These are phyloP conservation scores for Neobulgaria alba DNA, from an alignment of 2,329 filamentous ascomycete genomes.

Conservation along the genomic window DNA sequence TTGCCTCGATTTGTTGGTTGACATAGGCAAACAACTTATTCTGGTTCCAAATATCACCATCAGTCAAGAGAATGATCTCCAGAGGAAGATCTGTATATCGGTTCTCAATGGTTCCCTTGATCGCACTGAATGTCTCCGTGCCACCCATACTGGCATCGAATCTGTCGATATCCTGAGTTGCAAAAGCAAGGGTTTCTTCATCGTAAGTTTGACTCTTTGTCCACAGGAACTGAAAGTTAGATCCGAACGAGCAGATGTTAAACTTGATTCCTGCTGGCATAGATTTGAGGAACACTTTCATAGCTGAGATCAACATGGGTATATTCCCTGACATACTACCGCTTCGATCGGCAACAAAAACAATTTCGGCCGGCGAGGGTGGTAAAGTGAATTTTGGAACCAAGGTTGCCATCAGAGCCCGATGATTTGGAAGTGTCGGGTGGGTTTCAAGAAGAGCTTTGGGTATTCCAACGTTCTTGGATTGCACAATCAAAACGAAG, in stretches of 20 bases:
- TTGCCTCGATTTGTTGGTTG: constrained; percentile 32
- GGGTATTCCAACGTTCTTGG: constrained; percentile 51
- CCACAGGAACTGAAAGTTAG: constrained; percentile 38
- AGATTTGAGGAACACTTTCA: constrained; percentile 57
- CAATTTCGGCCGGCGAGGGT: constrained; percentile 47
- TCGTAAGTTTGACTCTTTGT: constrained; percentile 38
- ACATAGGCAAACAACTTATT: constrained; percentile 37
- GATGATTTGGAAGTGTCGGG: constrained; percentile 48
- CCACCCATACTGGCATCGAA: constrained; percentile 43
- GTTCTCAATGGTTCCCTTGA: constrained; percentile 36
- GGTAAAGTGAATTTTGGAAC: constrained; percentile 62
- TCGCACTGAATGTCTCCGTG: constrained; percentile 41
- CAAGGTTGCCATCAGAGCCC: constrained; percentile 61
- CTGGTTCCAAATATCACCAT: constrained; percentile 46
- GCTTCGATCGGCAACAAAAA: constrained; percentile 66
- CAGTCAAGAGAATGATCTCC: constrained; percentile 47
- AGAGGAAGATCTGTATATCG: constrained; percentile 40
- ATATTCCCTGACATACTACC: constrained; percentile 55
- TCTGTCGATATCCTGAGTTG: constrained; percentile 33
- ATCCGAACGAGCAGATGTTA: constrained; percentile 63
- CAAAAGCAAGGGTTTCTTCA: constrained; percentile 35
- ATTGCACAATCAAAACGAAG: constrained; percentile 57
- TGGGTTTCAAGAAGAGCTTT: constrained; percentile 59
- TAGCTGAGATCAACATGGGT: constrained; percentile 41
- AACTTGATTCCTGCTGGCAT: constrained; percentile 56